These are phyloP conservation scores for Trichoderma pleuroti DNA, from an alignment of 2,329 filamentous ascomycete species.

Conservation along the genomic window DNA sequence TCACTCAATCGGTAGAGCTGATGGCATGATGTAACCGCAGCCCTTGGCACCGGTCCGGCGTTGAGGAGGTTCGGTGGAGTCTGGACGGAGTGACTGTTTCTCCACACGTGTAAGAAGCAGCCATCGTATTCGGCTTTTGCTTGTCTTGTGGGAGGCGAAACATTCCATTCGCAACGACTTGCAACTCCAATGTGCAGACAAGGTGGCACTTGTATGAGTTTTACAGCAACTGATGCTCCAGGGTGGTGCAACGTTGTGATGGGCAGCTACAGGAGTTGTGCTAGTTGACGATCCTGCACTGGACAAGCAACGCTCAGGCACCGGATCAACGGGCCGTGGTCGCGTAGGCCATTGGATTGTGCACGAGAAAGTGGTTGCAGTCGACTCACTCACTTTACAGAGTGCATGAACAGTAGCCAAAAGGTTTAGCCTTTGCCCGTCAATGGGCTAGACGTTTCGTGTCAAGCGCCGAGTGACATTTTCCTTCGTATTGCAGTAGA, in stretches of 20 bases:
- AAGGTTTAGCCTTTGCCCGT: not conserved
- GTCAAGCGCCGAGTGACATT: not conserved
- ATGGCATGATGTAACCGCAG: slow-evolving; percentile 8
- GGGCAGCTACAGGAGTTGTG: not conserved
- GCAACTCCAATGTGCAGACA: not conserved
- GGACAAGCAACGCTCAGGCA: not conserved
- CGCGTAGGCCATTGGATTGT: not conserved
- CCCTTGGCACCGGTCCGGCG: slow-evolving; percentile 5
- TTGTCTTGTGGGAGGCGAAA: not conserved
- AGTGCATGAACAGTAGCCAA: not conserved
- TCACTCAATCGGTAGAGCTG: not conserved
- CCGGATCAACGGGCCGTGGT: slow-evolving; percentile 3
- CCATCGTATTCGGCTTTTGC: not conserved
- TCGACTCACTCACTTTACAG: not conserved
- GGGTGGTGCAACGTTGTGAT: not conserved
- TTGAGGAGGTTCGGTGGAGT: slow-evolving; percentile 8
- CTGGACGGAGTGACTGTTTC: slow-evolving; percentile 6
- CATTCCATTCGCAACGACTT: not conserved
- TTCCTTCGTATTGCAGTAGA: slow-evolving; percentile 26
- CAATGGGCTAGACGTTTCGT: not conserved
- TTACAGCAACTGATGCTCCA: not conserved
- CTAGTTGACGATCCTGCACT: not conserved
- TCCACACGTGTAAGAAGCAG: slow-evolving; percentile 2
- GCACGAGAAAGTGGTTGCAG: not conserved
- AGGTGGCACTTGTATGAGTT: not conserved